Percentiles rank a stretch among this genome's conserved stretches.
phyloP scores from a whole-genome alignment of 2,329 filamentous ascomycete genomes.

The Sporothrix globosa region DNA sequence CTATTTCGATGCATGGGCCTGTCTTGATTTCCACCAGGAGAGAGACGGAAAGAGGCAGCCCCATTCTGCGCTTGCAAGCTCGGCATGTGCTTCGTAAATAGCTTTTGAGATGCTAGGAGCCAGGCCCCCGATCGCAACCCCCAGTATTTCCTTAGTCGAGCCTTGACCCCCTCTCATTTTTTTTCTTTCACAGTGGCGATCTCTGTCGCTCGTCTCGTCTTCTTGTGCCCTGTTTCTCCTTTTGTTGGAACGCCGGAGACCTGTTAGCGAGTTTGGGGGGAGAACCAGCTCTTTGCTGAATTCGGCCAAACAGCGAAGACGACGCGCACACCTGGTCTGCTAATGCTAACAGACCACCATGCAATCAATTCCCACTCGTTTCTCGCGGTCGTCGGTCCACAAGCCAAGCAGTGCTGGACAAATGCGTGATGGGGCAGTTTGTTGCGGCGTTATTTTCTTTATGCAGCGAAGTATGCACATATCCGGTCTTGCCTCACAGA shows the following conservation, averaged over 20 bases:
- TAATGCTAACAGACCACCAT: background rate
- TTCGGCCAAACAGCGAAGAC: background rate
- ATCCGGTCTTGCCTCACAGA: background rate
- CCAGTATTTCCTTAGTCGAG: background rate
- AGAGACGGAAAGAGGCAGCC: background rate
- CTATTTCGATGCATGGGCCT: background rate
- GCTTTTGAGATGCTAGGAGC: background rate
- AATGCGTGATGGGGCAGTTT: too few relatives aligned
- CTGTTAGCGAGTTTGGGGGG: conserved; percentile 8
- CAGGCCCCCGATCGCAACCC: background rate
- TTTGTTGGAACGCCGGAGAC: conserved; percentile 24
- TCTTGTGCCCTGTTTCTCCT: background rate
- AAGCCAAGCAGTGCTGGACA: background rate
- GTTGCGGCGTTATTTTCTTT: background rate
- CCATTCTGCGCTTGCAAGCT: background rate
- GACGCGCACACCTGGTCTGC: conserved; percentile 13
- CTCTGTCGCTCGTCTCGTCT: background rate
- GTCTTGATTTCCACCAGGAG: background rate
- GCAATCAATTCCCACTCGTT: background rate
- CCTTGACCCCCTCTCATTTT: conserved; percentile 13
- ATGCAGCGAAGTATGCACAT: conserved; percentile 3
- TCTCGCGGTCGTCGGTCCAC: background rate
- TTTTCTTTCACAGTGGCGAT: conserved; percentile 26
- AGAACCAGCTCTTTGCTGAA: conserved; percentile 4
- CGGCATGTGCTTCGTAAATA: conserved; percentile 15